Conservation (phyloP, 352 stramenopile species). For the Phytophthora litchii region DNA sequence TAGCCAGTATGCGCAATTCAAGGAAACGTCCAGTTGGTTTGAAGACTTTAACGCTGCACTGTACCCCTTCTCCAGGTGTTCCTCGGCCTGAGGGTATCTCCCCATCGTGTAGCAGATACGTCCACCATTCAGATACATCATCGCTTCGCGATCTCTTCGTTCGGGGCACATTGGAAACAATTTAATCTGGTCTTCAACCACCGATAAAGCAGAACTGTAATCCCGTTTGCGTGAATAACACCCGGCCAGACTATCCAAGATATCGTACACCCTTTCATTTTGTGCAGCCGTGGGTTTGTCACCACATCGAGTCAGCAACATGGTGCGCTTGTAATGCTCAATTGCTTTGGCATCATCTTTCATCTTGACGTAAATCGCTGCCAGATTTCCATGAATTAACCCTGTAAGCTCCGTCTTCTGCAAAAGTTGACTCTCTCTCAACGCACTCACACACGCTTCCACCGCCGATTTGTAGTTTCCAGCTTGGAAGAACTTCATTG, state of each 20-base stretch:
- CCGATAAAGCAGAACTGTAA: slow-evolving; percentile 52
- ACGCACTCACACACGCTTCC: slow-evolving; percentile 47
- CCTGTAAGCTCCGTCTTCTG: slow-evolving; percentile 68
- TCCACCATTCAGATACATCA: slow-evolving; percentile 63
- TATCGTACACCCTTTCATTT: slow-evolving; percentile 64
- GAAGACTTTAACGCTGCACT: slow-evolving; percentile 26
- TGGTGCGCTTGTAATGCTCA: slow-evolving; percentile 64
- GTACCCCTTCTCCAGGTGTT: slow-evolving; percentile 48
- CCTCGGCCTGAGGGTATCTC: slow-evolving; percentile 55
- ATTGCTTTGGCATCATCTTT: slow-evolving; percentile 65
- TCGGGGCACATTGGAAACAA: slow-evolving; percentile 50
- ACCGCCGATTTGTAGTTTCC: slow-evolving; percentile 61
- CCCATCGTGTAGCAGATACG: slow-evolving; percentile 60
- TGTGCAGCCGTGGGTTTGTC: slow-evolving; percentile 34
- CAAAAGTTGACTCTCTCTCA: slow-evolving; percentile 57
- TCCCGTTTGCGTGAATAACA: slow-evolving; percentile 65
- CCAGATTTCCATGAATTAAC: slow-evolving; percentile 71
- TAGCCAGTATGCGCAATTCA: slow-evolving; percentile 59
- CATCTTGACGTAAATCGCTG: slow-evolving; percentile 56
- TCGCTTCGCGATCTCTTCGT: slow-evolving; percentile 46
- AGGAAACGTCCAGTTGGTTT: slow-evolving; percentile 40
- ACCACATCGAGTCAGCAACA: slow-evolving; percentile 42
- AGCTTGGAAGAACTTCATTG: slow-evolving; percentile 67
- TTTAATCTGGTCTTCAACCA: slow-evolving; percentile 59
- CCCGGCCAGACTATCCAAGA: slow-evolving; percentile 56